phyloP scores from a whole-genome alignment of 2,329 filamentous ascomycete species.

The Pseudocercospora fuligena region DNA sequence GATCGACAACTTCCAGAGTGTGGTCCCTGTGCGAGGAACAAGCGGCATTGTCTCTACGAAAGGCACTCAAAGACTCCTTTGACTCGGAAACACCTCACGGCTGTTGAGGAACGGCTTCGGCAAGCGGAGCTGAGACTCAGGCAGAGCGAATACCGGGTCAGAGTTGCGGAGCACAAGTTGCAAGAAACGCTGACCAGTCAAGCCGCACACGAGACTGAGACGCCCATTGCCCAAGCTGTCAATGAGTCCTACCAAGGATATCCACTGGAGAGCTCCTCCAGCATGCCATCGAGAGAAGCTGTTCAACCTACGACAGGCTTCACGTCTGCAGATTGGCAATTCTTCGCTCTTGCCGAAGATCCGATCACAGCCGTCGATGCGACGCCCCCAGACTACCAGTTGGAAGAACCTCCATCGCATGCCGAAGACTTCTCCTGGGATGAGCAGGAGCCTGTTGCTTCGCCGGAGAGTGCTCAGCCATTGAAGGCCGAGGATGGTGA shows the following conservation, averaged over 20 bases:
- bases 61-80: slow-evolving; percentile 55
- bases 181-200: slow-evolving; percentile 8
- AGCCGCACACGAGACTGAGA: not conserved
- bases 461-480: slow-evolving; percentile 16
- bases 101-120: slow-evolving; percentile 50
- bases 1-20: slow-evolving; percentile 46
- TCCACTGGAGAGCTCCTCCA: not conserved
- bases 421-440: slow-evolving; percentile 39
- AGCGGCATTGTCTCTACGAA: slow-evolving; percentile 56
- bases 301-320: not conserved
- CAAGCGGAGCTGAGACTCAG: slow-evolving; percentile 33
- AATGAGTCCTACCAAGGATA: not conserved
- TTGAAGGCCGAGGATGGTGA: slow-evolving; percentile 20
- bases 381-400: slow-evolving; percentile 10
- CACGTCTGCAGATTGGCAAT: slow-evolving; percentile 17
- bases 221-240: not conserved
- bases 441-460: slow-evolving; percentile 26
- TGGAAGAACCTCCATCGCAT: slow-evolving; percentile 34
- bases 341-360: not conserved
- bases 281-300: not conserved
- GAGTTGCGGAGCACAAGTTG: slow-evolving; percentile 30
- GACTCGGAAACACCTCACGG: slow-evolving; percentile 54
- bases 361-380: not conserved
- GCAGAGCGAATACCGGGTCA: slow-evolving; percentile 30
- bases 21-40: slow-evolving; percentile 48